Base-by-base conservation (phyloP, 2,329 filamentous ascomycete species). In the Penicillium sp. region DNA sequence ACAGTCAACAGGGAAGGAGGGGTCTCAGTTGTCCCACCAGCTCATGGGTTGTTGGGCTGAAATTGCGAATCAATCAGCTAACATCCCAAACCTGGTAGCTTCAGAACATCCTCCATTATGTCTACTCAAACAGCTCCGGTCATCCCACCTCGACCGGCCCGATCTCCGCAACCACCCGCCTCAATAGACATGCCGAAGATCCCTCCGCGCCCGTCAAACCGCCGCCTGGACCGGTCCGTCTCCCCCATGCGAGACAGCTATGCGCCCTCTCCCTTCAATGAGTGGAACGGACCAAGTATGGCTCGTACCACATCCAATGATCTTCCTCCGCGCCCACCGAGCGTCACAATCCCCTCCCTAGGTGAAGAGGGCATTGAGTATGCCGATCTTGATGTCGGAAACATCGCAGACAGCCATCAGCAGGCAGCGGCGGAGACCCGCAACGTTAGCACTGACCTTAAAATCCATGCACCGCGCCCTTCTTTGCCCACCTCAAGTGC, bases 321-420 rank as follows among this genome's bases (percentile, higher is more conserved):
- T 40, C 61, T 73, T 69, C 71, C 78, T 68, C 65, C 78, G 71
- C 89, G 92, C 54, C 87, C 90, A 38, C 85, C 87, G 52, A 96
- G 91, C 73, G 91, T 97, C 59, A 85, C 86, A 37, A 85, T 97
- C 73, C 94, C 94, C 16, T 90, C 90, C 0, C 84, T 97, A 58
- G 94, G 94, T 60, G 89, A 97, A 74, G 94, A 97, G 79, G 94
- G 94, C 64, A 87, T 84, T 68, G 94, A 97, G 79, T 97, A 97
- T 78, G 91, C 87, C 55, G 89, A 86, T 70, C 80, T 87, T 54
- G 76, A 79, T 64, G 74, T 78, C 65, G 73, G 75, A 45, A 79
- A 73, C 68, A 73, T 76, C 40, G 72, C 81, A 68, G 79, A 84
- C 72, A 73, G 75, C 63, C 67, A 72, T 58, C 61, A 75, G 52